Evolutionary conservation across 2,329 filamentous ascomycete species (phyloP).

Genomic region (Catunica adiposa): DNA sequence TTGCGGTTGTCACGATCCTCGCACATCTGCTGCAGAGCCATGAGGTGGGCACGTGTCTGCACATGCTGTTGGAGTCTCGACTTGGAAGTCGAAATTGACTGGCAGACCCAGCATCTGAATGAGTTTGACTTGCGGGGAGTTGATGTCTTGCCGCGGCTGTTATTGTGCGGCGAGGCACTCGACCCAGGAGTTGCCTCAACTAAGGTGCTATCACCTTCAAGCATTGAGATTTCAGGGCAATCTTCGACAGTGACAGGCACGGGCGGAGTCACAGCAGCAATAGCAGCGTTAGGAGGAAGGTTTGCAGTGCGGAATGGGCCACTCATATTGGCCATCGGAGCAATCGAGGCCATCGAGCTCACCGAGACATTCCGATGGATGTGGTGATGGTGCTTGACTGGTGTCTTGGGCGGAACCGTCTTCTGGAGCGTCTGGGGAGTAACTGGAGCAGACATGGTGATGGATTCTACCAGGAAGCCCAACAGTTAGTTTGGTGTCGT

Average conservation of each 20-base stretch:
- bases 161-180: not conserved
- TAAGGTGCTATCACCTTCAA: constrained; percentile 8
- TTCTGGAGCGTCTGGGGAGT: not conserved
- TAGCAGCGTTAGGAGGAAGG: not conserved
- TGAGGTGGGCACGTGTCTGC: not conserved
- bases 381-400: not conserved
- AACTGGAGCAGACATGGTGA: not conserved
- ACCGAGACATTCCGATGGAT: not conserved
- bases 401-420: not conserved
- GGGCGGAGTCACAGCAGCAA: no score
- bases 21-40: not conserved
- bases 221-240: not conserved
- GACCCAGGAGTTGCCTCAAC: constrained; percentile 1
- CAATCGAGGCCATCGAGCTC: not conserved
- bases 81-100: constrained; percentile 3
- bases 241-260: not conserved
- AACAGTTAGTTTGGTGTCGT: not conserved
- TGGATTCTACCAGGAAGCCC: not conserved
- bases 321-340: not conserved
- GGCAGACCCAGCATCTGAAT: constrained; percentile 7
- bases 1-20: not conserved
- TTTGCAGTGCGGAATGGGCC: not conserved
- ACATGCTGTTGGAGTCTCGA: constrained; percentile 3
- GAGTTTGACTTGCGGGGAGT: not conserved
- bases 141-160: not conserved